Conservation (phyloP, 1,284 basidiomycete genomes). For the Ustilago lituana region DNA sequence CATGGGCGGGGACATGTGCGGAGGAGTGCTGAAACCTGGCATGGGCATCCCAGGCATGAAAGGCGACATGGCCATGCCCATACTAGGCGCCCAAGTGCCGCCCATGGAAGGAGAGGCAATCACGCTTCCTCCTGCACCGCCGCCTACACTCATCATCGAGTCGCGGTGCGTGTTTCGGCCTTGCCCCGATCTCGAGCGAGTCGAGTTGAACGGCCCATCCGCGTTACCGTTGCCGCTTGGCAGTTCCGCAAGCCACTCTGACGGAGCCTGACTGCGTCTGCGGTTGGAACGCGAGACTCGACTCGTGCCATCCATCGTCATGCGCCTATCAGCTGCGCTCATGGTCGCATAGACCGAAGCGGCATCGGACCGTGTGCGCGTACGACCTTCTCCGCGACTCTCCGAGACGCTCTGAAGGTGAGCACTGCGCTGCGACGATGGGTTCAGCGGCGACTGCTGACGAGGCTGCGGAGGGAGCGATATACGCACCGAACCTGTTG, state of each 20-base stretch:
- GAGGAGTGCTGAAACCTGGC: slow-evolving; percentile 1
- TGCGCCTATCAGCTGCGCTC: slow-evolving; percentile 9
- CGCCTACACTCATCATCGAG: slow-evolving; percentile 21
- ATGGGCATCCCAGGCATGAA: slow-evolving; percentile 15
- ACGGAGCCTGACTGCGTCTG: slow-evolving; percentile 36
- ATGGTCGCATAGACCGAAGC: slow-evolving; percentile 8
- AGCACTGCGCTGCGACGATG: slow-evolving; percentile 4
- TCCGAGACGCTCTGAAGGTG: slow-evolving; percentile 25
- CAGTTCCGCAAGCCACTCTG: slow-evolving; percentile 31
- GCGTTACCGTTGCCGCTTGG: neutral
- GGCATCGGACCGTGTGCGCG: slow-evolving; percentile 26
- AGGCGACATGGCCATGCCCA: slow-evolving; percentile 7
- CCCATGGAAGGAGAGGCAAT: slow-evolving; percentile 1
- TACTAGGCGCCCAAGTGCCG: slow-evolving; percentile 14
- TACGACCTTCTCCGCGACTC: neutral
- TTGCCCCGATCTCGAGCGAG: slow-evolving; percentile 1
- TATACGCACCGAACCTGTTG: slow-evolving; percentile 20
- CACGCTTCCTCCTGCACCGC: slow-evolving; percentile 4
- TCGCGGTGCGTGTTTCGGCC: slow-evolving; percentile 15
- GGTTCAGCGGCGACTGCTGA: slow-evolving; percentile 32
- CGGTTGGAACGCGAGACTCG: slow-evolving; percentile 1
- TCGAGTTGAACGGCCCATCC: slow-evolving; percentile 9
- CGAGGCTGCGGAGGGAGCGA: slow-evolving; percentile 21
- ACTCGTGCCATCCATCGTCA: neutral
- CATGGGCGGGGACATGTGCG: slow-evolving; percentile 5